Base-by-base conservation (phyloP, 208 protist species). In the Acanthamoeba castellanii region DNA sequence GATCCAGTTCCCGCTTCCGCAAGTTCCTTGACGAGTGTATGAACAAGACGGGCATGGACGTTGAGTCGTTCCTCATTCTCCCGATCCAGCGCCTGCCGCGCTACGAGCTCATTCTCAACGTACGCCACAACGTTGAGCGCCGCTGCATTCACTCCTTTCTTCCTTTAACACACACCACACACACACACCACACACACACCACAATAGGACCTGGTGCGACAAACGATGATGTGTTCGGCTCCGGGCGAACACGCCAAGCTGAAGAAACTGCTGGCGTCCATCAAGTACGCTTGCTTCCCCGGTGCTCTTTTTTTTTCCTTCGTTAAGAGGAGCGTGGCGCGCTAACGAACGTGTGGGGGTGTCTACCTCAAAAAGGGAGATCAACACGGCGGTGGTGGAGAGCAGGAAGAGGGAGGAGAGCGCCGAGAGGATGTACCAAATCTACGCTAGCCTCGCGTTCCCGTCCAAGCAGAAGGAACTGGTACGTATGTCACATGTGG, bases 341-440 rank as follows among this genome's bases (percentile, higher is more conserved):
- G 20, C 64, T 9, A 72, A 34, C 64, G 14, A 37, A 42, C 32
- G n/a, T 9, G 0, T 76, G 3, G 37, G 27, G 11, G 11, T 50
- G 3, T 25, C 20, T 18, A 81, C 64, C 32, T 85, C 52, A 70
- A 16, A n/a, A 37, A 92, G 87, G 25, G 87, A 74, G n/a, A 92
- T 92, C 57, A 92, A 92, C 87, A 92, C 61, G 59, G 87, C 57
- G 20, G 87, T 92, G 34, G 87, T 78, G 47, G 87, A 92, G 45
- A 92, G 87, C 59, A 27, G 87, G 14, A 92, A 92, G 59, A 42
- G 64, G 11, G 87, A 74, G 59, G 87, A 92, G 59, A 92, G 64
- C 64, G 61, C 64, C 37, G 87, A 92, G 87, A 8, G 64, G 5
- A 68, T 92, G 61, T 92, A 68, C 25, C 52, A 92, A 16, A 92